A percentile compares a stretch with the other conserved stretches of the same genome.
Conservation (phyloP, 2,329 filamentous ascomycete species). For the Xylaria sp. region DNA sequence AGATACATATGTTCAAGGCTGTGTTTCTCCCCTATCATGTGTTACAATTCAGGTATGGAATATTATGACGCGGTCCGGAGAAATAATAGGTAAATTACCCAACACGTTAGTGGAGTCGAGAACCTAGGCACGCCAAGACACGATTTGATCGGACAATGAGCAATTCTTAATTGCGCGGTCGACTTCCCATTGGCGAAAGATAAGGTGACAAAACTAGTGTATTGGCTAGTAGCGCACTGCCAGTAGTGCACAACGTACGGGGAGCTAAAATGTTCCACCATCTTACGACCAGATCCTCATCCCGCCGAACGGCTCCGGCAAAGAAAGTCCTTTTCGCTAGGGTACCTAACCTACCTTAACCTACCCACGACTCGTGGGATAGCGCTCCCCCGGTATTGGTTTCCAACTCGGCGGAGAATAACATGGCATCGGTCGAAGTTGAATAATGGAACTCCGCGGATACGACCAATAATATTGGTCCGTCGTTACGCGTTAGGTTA, state of each 20-base stretch:
- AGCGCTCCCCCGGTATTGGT: not conserved
- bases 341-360: too few species aligned
- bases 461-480: not conserved
- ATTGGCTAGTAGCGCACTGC: not conserved
- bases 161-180: conserved; percentile 27
- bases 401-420: conserved; percentile 3
- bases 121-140: conserved; percentile 25
- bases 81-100: not conserved
- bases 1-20: not conserved
- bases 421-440: not conserved
- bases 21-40: conserved; percentile 6
- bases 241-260: not conserved
- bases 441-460: not conserved
- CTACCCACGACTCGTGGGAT: conserved; percentile 10
- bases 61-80: conserved; percentile 13
- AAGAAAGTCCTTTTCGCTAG: not conserved
- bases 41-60: not conserved
- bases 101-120: conserved; percentile 24
- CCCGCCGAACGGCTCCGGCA: not conserved
- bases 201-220: conserved; percentile 31
- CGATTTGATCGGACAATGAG: conserved; percentile 38
- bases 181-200: conserved; percentile 38
- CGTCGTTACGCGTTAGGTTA: not conserved
- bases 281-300: conserved; percentile 5
- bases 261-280: conserved; percentile 7